Evolutionary conservation across 257 asterid species (phyloP), one percentile per base, ranked within the genome.

Genomic region (Lycium barbarum): DNA sequence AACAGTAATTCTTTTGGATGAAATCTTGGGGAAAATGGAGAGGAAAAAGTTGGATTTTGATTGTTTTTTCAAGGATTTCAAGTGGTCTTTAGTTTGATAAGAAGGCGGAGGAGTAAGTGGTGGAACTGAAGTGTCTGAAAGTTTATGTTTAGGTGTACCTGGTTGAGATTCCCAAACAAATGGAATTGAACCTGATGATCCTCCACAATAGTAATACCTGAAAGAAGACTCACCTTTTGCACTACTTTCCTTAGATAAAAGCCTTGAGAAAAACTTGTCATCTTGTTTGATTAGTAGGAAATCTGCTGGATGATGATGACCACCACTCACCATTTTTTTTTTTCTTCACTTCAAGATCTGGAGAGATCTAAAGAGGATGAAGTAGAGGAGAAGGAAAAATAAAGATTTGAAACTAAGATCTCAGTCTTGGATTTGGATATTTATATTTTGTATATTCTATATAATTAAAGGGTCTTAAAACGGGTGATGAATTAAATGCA

Each of bases 21-120:
- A 53, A 15, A 57, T 22, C n/a, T 84, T 87, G 0, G 85, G 71
- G 3, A 91, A 85, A 11, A 90, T 87, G 57, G 91, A 88, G 26
- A 57, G 65, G n/a, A 89, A 81, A 14, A 88, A 81, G 2, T 66
- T 88, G 51, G 88, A 65, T 63, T 87, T 93, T 33, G 83, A 71
- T 14, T 85, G 62, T 58, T 86, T 87, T 51, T 80, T 70, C 87
- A 57, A 38, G 62, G 88, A 84, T 4, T 47, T 79, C 1, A 68
- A 51, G 20, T 54, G 81, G 1, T 88, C 88, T 76, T 80, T 84
- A 3, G 84, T 83, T 17, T 84, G 90, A 84, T 90, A 91, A 22
- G 92, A 91, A 62, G 97, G 98, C 40, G 98, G 98, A 83, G 98
- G 97, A 15, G 96, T 93, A 2, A 93, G 91, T 17, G 98, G 97